Base-by-base conservation (phyloP, 2,329 filamentous ascomycete species). In the Thielaviopsis euricoi region DNA sequence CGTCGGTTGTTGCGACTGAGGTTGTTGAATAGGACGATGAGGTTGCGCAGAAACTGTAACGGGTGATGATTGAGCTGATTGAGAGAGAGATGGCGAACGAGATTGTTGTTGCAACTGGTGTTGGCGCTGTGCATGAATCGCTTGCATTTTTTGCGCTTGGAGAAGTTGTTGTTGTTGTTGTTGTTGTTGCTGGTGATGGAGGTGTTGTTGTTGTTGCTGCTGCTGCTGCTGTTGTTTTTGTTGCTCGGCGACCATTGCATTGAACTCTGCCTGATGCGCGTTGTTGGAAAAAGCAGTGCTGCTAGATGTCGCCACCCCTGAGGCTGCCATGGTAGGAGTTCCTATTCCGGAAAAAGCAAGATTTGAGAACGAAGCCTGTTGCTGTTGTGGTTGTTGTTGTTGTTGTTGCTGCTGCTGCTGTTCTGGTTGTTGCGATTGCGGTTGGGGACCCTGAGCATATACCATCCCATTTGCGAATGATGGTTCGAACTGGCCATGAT, bases 161-260 rank as follows among this genome's bases (percentile, higher is more conserved):
- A 56, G 33, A 21, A 53, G 26, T n/a, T 63, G 62, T 26, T 62
- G 60, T 22, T 54, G 55, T 1, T 58, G 52, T 19, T 63, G 66
- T 40, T 64, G 65, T 3, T 64, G 66, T n/a, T 66, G n/a, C n/a
- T n/a, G n/a, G n/a, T n/a, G n/a, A n/a, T 62, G 64, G 29, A 56
- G 40, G n/a, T 52, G 26, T n/a, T 62, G 61, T 33, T 62, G 60
- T 22, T 54, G 55, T 1, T 58, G 52, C 19, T 63, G 66, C 37
- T 64, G 65, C 2, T 64, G 66, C 17, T 66, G 67, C 2, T 63
- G 37, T 21, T 65, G 69, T 15, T 61, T 52, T n/a, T 64, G 62
- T 15, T 66, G 65, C 15, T 69, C 62, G 1, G 59, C 53, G 23
- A 43, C 57, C 57, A 62, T 62, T 23, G 57, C 51, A n/a, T 63